Base-by-base conservation (phyloP, 2,329 filamentous ascomycete species). In the Allantophomopsis lycopodina region DNA sequence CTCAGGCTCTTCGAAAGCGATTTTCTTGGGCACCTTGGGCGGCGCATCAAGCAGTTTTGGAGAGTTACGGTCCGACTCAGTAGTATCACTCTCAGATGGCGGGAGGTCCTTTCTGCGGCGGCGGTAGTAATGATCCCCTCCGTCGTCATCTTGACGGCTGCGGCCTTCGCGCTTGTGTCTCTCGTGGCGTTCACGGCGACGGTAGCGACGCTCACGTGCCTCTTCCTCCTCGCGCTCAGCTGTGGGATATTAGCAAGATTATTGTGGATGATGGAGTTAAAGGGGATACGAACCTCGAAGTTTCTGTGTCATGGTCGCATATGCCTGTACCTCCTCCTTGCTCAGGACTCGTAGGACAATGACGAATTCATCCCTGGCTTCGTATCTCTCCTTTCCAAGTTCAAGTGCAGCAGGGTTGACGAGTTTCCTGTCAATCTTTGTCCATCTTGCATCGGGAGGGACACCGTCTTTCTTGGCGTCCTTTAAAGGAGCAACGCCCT, bases 401-500 rank as follows among this genome's bases (percentile, higher is more conserved):
- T 84, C 82, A 36, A 96, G 63, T 1, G 88, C 87, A 49, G 89
- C 83, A 0, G 88, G 87, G 50, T 93, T 95, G 51, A 96, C 88
- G 40, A 94, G 71, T 48, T 81, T 78, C 41, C 88, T 77, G 55
- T 82, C 84, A 54, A 96, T 88, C 63, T 91, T 94, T 36, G 88
- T 95, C 88, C 88, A 95, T 40, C 86, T 75, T 28, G 88, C 88
- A 42, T 82, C 83, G 0, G 78, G 62, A 0, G 83, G 83, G 23
- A 86, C 83, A 32, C 84, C 80, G 45, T 79, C 76, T 55, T 77
- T 78, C 58, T 81, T 78, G 37, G 84, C 79, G 55, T 94, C 86
- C 61, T 94, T 94, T 54, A 94, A 74, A n/a, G 88, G 88, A 2
- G 88, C 87, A 6, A 94, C 89, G 13, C 88, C 89, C 57, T 95